Base-by-base conservation (phyloP, 1,139 yeast genomes). In the Protomyces lactucae-debilis region DNA sequence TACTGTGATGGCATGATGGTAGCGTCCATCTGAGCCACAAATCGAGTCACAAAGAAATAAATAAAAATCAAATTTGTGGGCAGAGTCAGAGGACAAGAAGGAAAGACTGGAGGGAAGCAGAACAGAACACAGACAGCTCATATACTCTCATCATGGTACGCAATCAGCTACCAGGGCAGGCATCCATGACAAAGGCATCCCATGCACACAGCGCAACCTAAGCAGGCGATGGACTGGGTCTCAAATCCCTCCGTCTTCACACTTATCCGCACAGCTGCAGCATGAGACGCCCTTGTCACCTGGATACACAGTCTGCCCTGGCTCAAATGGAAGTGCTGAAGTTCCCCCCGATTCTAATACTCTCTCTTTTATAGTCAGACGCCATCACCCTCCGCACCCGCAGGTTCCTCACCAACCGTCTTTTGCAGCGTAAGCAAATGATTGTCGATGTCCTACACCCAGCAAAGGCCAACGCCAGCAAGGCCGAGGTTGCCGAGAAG, bases 361-460 rank as follows among this genome's bases (percentile, higher is more conserved):
- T n/a, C 57, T 43, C 57, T 52, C 18, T 40, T 59, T 48, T 52
- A 32, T 59, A 59, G 63, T 59, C 63, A 52, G 63, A 59, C 63
- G 43, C 63, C 40, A 59, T 59, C 63, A 59, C 63, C 28, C 63
- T 59, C 23, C 63, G 63, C 45, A 59, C 63, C 48, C 63, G 63
- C 25, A 56, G 63, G 43, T 97, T 93, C 85, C 88, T 93, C 83
- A 84, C 97, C 83, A 95, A 95, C 96, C 97, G 99, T 80, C 89
- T 95, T 80, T 88, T 95, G 83, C 92, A 92, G 79, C 93, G 99
- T 87, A 92, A 96, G 85, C 99, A 95, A 85, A 93, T 95, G 82
- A 99, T 95, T 83, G 86, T 95, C 79, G 99, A 95, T 84, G 97
- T 95, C 77, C 86, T 92, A 80, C 99, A 95, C 88, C 99, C 99